Evolutionary conservation across 306 rosid species (phyloP), one percentile per base, ranked within the genome.

Genomic region (Styphnolobium japonicum): DNA sequence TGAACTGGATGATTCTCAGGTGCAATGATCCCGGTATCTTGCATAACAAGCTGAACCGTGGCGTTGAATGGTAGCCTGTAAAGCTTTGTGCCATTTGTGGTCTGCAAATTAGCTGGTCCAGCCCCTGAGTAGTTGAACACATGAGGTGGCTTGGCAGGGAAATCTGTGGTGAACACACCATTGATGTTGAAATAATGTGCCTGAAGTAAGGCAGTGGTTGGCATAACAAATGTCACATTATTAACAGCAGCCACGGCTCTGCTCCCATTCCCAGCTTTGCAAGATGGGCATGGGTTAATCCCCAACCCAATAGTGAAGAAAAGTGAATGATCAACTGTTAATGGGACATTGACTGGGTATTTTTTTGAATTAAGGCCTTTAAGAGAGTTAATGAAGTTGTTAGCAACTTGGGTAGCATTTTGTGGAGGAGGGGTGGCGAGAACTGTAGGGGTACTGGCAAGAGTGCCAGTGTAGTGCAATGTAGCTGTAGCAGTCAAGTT

Each of bases 1-100:
- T 94, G 98, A 79, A 89, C 31, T 0, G 98, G 98, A 39, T 94
- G 98, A 70, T 85, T 94, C 80, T 94, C 98, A 0, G 97, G 80
- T 4, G 94, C 79, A 19, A 94, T 29, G 8, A 88, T 76, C 27
- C 96, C 97, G 0, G 98, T 94, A 73, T 92, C 98, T 74, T 94
- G 98, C 33, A 94, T 2, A 36, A 94, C 97, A 71, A 94, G 82
- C 76, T 94, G 86, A 53, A 94, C 96, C 2, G 97, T 89, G 1
- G 73, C 74, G 60, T 94, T 94, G 58, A 85, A 94, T 21, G 78
- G 10, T 57, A 94, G 48, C 81, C 76, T 88, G 65, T 90, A 94
- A 12, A 90, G 51, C 88, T 76, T 94, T 0, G 98, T 94, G 12
- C 92, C 98, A 3, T 4, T 84, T 0, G 4, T 33, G 0, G 98